These are phyloP conservation scores for Colletotrichum kahawae DNA, from an alignment of 2,329 filamentous ascomycete species.

Conservation along the genomic window DNA sequence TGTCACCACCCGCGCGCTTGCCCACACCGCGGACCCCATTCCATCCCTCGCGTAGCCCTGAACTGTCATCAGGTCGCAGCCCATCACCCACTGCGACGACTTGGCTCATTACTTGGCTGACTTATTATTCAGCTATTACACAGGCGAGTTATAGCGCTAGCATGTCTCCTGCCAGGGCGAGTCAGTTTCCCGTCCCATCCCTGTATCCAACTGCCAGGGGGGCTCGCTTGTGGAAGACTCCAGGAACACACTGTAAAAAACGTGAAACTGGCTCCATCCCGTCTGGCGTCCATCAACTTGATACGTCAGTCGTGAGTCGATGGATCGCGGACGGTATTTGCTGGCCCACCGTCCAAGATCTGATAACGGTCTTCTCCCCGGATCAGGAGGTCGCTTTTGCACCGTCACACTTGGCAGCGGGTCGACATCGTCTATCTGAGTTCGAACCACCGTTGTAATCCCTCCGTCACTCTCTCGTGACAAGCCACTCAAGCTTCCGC, in stretches of 20 bases:
- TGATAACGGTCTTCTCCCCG: constrained; percentile 15
- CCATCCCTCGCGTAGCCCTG: neutral
- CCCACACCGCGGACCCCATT: neutral
- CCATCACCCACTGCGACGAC: neutral
- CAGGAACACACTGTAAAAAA: neutral
- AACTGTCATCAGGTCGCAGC: neutral
- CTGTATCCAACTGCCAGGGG: neutral
- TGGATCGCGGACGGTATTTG: neutral
- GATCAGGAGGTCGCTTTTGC: neutral
- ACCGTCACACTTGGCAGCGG: constrained; percentile 13
- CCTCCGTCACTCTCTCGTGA: neutral
- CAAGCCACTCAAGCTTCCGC: neutral
- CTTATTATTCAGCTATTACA: neutral
- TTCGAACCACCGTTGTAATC: neutral
- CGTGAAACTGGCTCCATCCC: neutral
- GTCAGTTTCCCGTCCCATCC: constrained; percentile 7
- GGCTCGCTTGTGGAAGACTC: neutral
- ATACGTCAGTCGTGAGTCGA: constrained; percentile 1
- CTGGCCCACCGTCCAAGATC: neutral
- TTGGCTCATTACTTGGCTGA: constrained; percentile 4
- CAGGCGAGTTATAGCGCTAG: neutral
- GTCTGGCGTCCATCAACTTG: neutral
- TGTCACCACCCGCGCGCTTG: constrained; percentile 17
- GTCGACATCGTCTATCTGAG: constrained; percentile 14
- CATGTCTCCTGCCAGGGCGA: neutral